phyloP scores from a whole-genome alignment of 225 moss, liverwort and hornwort genomes.

The Polytrichum commune region DNA sequence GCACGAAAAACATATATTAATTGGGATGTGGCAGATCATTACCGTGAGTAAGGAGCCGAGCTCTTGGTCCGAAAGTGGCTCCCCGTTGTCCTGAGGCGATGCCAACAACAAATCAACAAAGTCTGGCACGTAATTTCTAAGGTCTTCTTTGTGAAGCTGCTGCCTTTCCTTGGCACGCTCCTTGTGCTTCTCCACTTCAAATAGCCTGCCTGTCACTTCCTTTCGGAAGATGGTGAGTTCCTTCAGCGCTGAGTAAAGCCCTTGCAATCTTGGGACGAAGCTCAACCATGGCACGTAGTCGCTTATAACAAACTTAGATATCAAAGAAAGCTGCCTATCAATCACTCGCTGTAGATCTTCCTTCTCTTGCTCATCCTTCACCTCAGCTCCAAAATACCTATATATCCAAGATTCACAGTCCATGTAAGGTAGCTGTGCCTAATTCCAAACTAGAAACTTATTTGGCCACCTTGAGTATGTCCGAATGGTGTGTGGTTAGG shows the following conservation, averaged over 20 bases:
- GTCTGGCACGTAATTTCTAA: constrained; percentile 26
- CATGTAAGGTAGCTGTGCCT: no score
- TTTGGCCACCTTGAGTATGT: no score
- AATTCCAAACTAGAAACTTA: no score
- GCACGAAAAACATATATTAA: no score
- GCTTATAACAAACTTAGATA: constrained; percentile 16
- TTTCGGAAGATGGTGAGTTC: constrained; percentile 13
- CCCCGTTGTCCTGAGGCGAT: constrained; percentile 36
- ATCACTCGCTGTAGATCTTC: constrained; percentile 25
- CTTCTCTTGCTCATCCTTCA: constrained; percentile 30
- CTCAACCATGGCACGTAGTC: constrained; percentile 29
- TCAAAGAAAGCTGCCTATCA: constrained; percentile 6
- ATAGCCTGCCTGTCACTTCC: constrained; percentile 28
- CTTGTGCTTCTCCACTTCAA: constrained; percentile 37
- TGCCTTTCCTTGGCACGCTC: constrained; percentile 26
- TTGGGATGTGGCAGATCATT: constrained; percentile 1
- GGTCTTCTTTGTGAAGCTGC: constrained; percentile 1
- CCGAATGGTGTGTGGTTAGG: no score
- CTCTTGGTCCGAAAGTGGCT: constrained; percentile 23
- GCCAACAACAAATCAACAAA: constrained; percentile 58
- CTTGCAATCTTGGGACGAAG: constrained; percentile 33
- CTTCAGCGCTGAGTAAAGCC: constrained; percentile 14
- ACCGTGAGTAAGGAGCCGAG: constrained; percentile 31
- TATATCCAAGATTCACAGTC: no score
- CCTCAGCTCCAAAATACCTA: constrained; percentile 39